Conservation (phyloP, 2,329 filamentous ascomycete genomes). For the Xylariomycetidae sp. region DNA sequence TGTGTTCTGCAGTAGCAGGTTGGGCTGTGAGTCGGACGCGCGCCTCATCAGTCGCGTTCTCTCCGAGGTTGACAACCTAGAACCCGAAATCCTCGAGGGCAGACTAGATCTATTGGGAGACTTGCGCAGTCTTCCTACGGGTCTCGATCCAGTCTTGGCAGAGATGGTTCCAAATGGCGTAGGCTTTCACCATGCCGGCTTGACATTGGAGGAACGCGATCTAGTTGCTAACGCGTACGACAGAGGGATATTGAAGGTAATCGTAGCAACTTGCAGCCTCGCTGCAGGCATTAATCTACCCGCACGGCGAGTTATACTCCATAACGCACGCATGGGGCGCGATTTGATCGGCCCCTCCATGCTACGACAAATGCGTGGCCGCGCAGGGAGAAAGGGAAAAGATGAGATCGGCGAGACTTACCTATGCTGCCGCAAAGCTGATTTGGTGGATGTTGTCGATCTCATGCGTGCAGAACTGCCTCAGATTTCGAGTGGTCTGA, state of each 20-base stretch:
- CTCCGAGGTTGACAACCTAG: constrained; percentile 44
- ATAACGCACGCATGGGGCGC: constrained; percentile 70
- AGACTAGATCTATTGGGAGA: constrained; percentile 62
- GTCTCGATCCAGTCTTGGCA: constrained; percentile 60
- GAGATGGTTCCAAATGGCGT: constrained; percentile 63
- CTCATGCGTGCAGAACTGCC: constrained; percentile 71
- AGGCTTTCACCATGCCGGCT: constrained; percentile 67
- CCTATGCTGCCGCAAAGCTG: constrained; percentile 64
- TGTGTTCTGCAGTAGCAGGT: constrained; percentile 68
- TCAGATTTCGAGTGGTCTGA: constrained; percentile 62
- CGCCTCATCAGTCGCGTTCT: constrained; percentile 62
- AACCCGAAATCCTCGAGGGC: constrained; percentile 46
- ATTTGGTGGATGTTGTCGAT: constrained; percentile 65
- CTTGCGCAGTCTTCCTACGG: constrained; percentile 59
- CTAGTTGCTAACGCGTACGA: constrained; percentile 69
- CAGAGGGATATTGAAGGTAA: constrained; percentile 60
- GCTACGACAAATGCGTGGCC: constrained; percentile 75
- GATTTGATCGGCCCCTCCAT: constrained; percentile 74
- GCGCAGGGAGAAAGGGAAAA: constrained; percentile 74
- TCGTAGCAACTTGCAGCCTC: constrained; percentile 73
- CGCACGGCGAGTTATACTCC: constrained; percentile 69
- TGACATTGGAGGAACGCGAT: constrained; percentile 72
- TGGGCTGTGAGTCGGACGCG: constrained; percentile 65
- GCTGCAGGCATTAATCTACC: constrained; percentile 76
- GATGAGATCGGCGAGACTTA: constrained; percentile 75